A percentile compares a stretch with the other conserved stretches of the same genome.
Evolutionary conservation across 2,329 filamentous ascomycete species (phyloP).

Genomic region (Epichloe brachyelytri): DNA sequence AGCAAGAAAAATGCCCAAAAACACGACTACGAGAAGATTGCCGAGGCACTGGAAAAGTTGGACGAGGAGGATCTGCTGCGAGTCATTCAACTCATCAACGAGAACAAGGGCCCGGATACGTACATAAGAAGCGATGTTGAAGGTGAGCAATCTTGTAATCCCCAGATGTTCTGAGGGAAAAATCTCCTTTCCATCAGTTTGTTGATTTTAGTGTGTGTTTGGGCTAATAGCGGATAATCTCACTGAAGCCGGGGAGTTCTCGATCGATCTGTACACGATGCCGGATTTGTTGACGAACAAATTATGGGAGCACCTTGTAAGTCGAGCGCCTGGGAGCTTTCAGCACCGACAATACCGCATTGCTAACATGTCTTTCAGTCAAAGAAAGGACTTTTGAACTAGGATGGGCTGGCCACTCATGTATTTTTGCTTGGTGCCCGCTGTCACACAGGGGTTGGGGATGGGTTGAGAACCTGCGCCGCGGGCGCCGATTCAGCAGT

Average conservation of each 20-base stretch:
- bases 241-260: constrained; percentile 75
- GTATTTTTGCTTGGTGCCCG: neutral
- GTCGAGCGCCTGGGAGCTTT: constrained; percentile 8
- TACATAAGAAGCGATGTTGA: constrained; percentile 97
- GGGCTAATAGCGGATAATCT: constrained; percentile 24
- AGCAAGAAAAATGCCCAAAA: constrained; percentile 67
- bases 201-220: constrained; percentile 17
- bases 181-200: constrained; percentile 3
- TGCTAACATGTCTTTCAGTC: constrained; percentile 13
- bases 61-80: constrained; percentile 86
- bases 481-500: neutral
- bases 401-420: neutral
- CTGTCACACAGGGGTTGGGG: neutral
- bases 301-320: constrained; percentile 77
- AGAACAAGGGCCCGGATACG: constrained; percentile 86
- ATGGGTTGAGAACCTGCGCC: neutral
- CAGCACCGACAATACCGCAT: neutral
- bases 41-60: constrained; percentile 78
- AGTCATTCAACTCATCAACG: constrained; percentile 95
- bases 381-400: constrained; percentile 27
- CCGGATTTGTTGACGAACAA: constrained; percentile 80
- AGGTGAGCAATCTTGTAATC: constrained; percentile 44
- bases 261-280: constrained; percentile 95
- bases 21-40: constrained; percentile 89
- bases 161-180: neutral